Base-by-base conservation (phyloP, 495 filamentous ascomycete genomes). In the Hyaloscypha variabilis region DNA sequence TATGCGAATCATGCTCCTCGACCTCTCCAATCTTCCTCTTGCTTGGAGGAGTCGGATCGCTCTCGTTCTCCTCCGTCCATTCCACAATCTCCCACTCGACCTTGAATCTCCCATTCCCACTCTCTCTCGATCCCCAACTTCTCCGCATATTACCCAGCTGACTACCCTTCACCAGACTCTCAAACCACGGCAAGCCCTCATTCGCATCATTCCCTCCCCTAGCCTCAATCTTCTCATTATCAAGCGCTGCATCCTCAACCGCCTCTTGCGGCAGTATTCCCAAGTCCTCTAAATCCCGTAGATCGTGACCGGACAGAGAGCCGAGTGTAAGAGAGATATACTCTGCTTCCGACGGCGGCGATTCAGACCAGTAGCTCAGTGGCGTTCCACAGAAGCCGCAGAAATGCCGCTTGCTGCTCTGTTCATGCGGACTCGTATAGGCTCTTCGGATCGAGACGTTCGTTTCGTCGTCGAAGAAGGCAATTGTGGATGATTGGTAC, bases 361-460 rank as follows among this genome's bases (percentile, higher is more conserved):
- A 71, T 72, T 96, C 92, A 58, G 85, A 87, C 93, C 93, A 96
- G 67, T 88, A 90, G 0, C 85, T 87, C 50, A 97, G 78, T 6
- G 88, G 88, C 2, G 91, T 94, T 23, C 93, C 93, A 73, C 93
- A 96, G 78, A 90, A 94, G 0, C 93, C 93, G 75, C 93, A 97
- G 76, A 97, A 97, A 60, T 91, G 85, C 54, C 91, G 88, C 73
- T 87, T 85, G 0, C 85, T 76, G 67, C 84, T 76, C 21, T 82
- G 81, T 19, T 86, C 84, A 73, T 83, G 73, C 30, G 77, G 81
- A 6, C 88, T 83, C 3, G 85, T 85, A 77, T 91, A 95, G 30
- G 81, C 82, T 24, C 90, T 85, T 39, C 87, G 89, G 75, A 97
- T 96, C 55, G 78, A 83, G 24, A 75, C 64, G 67, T 86, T 88